phyloP scores from a whole-genome alignment of 208 protist genomes.

The Naegleria gruberi region DNA sequence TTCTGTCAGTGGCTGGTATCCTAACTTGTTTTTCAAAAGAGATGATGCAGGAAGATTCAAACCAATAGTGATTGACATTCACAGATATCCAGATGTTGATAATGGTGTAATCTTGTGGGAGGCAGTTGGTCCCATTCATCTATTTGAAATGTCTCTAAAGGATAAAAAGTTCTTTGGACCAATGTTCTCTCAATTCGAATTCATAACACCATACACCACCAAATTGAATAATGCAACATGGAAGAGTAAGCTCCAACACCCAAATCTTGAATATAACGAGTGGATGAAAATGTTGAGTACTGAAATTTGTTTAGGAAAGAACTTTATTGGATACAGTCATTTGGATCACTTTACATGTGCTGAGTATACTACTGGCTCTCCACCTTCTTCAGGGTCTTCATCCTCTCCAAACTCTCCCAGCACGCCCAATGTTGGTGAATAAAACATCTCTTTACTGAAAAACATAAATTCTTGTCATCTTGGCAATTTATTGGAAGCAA shows the following conservation, averaged over 20 bases:
- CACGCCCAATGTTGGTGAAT: no score
- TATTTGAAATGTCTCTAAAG: not conserved
- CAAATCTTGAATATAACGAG: not conserved
- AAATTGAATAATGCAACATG: not conserved
- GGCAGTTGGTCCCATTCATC: not conserved
- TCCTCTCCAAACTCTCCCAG: not conserved
- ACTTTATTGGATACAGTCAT: not conserved
- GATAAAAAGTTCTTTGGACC: not conserved
- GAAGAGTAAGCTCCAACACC: not conserved
- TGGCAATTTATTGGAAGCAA: no score
- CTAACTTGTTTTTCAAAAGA: not conserved
- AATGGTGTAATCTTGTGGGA: not conserved
- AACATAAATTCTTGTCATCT: no score
- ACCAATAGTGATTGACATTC: not conserved
- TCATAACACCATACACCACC: not conserved
- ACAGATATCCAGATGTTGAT: not conserved
- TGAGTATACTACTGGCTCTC: not conserved
- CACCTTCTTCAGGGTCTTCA: not conserved
- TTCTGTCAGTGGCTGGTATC: not conserved
- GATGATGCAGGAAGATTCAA: not conserved
- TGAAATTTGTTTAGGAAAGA: not conserved
- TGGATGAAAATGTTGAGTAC: not conserved
- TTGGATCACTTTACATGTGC: not conserved
- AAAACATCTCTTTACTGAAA: no score
- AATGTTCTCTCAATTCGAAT: not conserved